phyloP scores from a whole-genome alignment of 2,329 filamentous ascomycete genomes.

The Dothistroma pini region DNA sequence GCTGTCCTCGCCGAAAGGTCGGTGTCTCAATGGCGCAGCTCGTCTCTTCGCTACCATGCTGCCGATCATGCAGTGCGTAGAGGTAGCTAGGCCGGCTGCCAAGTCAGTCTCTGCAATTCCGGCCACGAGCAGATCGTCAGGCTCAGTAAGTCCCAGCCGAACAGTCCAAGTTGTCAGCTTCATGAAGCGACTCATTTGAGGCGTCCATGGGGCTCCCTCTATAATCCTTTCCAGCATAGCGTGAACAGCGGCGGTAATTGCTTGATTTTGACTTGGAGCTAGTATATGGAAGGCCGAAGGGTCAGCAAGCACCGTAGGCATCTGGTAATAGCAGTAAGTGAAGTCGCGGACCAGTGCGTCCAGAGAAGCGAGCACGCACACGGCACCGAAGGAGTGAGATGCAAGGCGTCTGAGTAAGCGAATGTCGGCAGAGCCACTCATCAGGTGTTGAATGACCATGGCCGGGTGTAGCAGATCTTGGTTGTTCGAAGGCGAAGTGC shows the following conservation, averaged over 20 bases:
- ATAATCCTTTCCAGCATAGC: background rate
- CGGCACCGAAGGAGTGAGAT: background rate
- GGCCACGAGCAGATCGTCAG: conserved; percentile 3
- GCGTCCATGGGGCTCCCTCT: background rate
- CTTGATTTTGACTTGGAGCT: conserved; percentile 1
- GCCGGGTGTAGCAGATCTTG: conserved; percentile 2
- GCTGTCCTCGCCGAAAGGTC: conserved; percentile 3
- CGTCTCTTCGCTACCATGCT: conserved; percentile 6
- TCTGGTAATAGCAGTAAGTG: conserved; percentile 8
- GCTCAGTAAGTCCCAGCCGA: background rate
- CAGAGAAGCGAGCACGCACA: conserved; percentile 2
- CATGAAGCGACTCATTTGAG: background rate
- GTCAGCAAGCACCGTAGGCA: conserved; percentile 4
- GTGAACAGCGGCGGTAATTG: conserved; percentile 4
- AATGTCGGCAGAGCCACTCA: background rate
- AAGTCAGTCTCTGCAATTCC: conserved; percentile 3
- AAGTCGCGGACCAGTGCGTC: conserved; percentile 6
- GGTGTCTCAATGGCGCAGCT: background rate
- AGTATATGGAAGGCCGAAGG: conserved; percentile 3
- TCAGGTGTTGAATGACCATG: background rate
- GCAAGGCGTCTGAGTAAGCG: background rate
- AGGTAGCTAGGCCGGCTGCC: conserved; percentile 5
- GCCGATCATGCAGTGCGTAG: conserved; percentile 4
- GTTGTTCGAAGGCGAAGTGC: background rate
- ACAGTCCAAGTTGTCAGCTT: conserved; percentile 1